phyloP scores from a whole-genome alignment of 768 basidiomycete genomes.

The Chalciporus piperatus region DNA sequence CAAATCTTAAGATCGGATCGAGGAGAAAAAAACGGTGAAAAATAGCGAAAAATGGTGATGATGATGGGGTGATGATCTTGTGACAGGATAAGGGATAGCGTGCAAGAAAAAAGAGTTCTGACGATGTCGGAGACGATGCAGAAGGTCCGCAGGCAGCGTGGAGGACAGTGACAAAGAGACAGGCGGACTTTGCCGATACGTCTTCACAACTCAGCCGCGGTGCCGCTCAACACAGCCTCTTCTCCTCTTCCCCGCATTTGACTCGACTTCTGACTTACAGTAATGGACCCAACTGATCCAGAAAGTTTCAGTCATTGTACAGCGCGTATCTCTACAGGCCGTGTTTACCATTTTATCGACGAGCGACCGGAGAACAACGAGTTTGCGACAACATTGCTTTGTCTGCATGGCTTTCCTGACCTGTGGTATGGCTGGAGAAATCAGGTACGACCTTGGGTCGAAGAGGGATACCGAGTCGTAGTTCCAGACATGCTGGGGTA shows the following conservation, averaged over 20 bases:
- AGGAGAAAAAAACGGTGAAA: conserved; percentile 22
- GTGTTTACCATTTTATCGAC: conserved; percentile 71
- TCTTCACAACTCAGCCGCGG: conserved; percentile 20
- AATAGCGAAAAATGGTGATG: conserved; percentile 13
- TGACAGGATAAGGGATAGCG: conserved; percentile 13
- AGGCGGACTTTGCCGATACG: conserved; percentile 28
- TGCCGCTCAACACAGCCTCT: conserved; percentile 24
- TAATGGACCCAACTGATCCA: conserved; percentile 12
- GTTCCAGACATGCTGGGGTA: conserved; percentile 55
- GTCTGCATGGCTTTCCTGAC: conserved; percentile 82
- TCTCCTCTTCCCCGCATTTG: neutral
- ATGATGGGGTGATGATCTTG: conserved; percentile 9
- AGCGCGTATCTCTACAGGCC: conserved; percentile 53
- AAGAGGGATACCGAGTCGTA: conserved; percentile 58
- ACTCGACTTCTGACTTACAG: too few relatives aligned
- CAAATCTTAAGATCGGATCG: conserved; percentile 24
- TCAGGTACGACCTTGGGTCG: conserved; percentile 70
- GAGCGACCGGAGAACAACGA: conserved; percentile 49
- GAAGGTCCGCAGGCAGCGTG: conserved; percentile 22
- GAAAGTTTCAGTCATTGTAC: conserved; percentile 51
- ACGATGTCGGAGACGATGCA: conserved; percentile 8
- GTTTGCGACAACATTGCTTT: conserved; percentile 52
- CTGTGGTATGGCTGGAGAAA: conserved; percentile 69
- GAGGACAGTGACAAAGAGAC: conserved; percentile 28
- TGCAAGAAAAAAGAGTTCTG: neutral